phyloP scores from a whole-genome alignment of 306 rosid genomes.

The Psophocarpus tetragonolobus region DNA sequence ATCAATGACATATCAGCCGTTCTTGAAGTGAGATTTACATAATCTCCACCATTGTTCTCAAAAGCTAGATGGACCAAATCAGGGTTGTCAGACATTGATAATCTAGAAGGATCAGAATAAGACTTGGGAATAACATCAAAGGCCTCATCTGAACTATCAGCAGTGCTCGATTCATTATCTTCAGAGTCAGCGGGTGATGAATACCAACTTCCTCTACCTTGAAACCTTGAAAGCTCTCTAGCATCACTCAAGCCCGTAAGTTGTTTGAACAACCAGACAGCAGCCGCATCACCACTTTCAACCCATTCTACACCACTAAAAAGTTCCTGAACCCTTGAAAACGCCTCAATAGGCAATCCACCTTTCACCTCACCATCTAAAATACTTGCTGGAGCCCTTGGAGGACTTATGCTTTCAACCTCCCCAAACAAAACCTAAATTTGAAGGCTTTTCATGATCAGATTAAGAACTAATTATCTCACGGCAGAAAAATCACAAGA shows the following conservation, averaged over 20 bases:
- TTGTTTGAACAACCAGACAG: constrained; percentile 92
- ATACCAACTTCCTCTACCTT: constrained; percentile 69
- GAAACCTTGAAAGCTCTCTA: constrained; percentile 80
- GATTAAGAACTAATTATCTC: constrained; percentile 10
- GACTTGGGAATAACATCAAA: constrained; percentile 66
- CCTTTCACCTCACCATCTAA: constrained; percentile 95
- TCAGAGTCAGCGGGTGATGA: constrained; percentile 92
- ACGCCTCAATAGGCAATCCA: constrained; percentile 95
- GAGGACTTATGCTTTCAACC: constrained; percentile 79
- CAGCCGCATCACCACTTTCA: constrained; percentile 84
- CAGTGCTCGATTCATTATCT: constrained; percentile 84
- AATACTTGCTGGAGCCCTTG: constrained; percentile 68
- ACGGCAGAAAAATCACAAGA: constrained; percentile 12
- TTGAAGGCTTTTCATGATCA: constrained; percentile 37
- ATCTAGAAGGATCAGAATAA: constrained; percentile 52
- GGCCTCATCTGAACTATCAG: constrained; percentile 93
- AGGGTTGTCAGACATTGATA: constrained; percentile 40
- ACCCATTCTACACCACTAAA: constrained; percentile 91
- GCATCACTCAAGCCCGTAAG: constrained; percentile 74
- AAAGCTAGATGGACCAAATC: constrained; percentile 49
- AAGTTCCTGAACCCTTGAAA: constrained; percentile 96
- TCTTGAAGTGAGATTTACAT: constrained; percentile 41
- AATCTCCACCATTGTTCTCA: constrained; percentile 46
- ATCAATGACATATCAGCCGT: constrained; percentile 41
- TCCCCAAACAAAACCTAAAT: constrained; percentile 95